Base-by-base conservation (phyloP, 306 rosid species). In the Begonia loranthoides region DNA sequence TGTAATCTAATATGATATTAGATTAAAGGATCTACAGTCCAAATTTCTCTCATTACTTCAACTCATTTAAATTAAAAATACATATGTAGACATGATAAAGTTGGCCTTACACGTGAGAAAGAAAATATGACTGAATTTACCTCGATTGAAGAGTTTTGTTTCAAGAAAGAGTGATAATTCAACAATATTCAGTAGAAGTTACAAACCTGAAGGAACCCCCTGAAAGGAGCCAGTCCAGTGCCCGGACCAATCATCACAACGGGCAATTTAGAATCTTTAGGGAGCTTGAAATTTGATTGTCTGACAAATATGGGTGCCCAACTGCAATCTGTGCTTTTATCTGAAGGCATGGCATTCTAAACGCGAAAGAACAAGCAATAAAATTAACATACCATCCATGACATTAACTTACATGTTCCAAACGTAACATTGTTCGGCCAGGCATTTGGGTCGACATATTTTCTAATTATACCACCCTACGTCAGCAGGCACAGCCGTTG, bases 151-250 rank as follows among this genome's bases (percentile, higher is more conserved):
- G 5, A 28, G 2, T 28, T 28, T 28, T 28, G 9, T 28, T 28
- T 28, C 36, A 28, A 28, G 36, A 28, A 28, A 28, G 36, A 28
- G 36, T 4, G 9, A 28, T 28, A 28, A 28, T 8, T 28, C 36
- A 28, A 28, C 5, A 28, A 28, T 28, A 4, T 28, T 7, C 3
- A 28, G 9, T 28, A 28, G 36, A 28, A 28, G 36, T 28, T 60
- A 50, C 66, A 38, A 36, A 90, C 99, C 96, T 92, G 99, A 38
- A 92, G 65, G 73, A 92, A 92, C 45, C 99, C 99, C 69, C 99
- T 71, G 78, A 92, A 92, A 69, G 99, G 99, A 38, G 99, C 99
- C 43, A 92, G 73, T 54, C 99, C 99, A 6, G 99, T 92, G 63
- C 99, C 99, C 69, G 99, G 99, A 40, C 99, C 99, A 70, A 92